Conservation (phyloP, 345 rosid genomes). For the Citrus unshiu region DNA sequence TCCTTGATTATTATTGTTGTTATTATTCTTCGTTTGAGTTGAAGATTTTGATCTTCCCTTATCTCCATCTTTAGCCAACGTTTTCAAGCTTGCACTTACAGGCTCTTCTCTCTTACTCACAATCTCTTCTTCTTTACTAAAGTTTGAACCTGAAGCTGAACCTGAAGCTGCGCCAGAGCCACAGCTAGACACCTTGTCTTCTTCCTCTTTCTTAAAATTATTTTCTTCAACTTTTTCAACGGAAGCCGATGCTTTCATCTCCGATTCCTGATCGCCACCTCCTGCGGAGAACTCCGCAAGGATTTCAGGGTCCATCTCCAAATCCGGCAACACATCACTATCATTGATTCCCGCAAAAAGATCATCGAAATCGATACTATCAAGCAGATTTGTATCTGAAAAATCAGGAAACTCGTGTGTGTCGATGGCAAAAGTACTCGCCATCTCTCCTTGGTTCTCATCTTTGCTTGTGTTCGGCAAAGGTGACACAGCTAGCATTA, state of each 20-base stretch:
- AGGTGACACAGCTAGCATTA: conserved; percentile 78
- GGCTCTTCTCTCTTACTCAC: conserved; percentile 38
- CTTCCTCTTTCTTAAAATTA: conserved; percentile 23
- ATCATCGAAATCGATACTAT: conserved; percentile 74
- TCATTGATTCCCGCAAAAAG: conserved; percentile 59
- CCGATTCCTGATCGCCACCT: conserved; percentile 53
- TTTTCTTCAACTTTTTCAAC: conserved; percentile 23
- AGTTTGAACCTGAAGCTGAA: conserved; percentile 11
- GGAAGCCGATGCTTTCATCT: conserved; percentile 32
- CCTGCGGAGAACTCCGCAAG: conserved; percentile 56
- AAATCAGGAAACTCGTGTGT: conserved; percentile 44
- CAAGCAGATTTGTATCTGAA: conserved; percentile 43
- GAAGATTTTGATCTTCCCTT: conserved; percentile 48
- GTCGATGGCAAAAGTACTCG: conserved; percentile 25
- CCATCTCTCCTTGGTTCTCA: conserved; percentile 42
- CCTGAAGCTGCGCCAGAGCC: conserved; percentile 19
- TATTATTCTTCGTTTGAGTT: conserved; percentile 26
- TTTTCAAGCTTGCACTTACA: conserved; percentile 22
- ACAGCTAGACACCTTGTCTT: conserved; percentile 31
- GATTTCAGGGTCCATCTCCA: conserved; percentile 72
- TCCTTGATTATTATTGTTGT: conserved; percentile 32
- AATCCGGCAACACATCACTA: conserved; percentile 55
- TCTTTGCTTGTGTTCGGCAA: conserved; percentile 36
- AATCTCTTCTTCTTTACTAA: conserved; percentile 38
- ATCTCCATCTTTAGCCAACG: conserved; percentile 34